phyloP scores from a whole-genome alignment of 495 filamentous ascomycete species.

The Lepidopterella palustris region DNA sequence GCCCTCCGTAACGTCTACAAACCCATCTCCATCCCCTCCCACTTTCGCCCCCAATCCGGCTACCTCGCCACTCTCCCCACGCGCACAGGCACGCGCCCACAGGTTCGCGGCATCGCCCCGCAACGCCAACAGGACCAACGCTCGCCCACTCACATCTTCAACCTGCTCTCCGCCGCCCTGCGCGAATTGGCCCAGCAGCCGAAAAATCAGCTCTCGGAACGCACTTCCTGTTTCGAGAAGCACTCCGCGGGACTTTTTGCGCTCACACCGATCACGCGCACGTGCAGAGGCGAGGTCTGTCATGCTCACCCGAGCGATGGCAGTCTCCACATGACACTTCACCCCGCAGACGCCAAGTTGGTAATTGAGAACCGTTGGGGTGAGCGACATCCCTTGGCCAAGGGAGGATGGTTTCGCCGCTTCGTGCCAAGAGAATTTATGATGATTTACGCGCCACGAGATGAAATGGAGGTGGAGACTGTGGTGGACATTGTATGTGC shows the following conservation, averaged over 20 bases:
- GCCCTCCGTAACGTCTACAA: conserved; percentile 48
- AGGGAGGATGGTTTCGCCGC: conserved; percentile 46
- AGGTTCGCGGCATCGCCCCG: conserved; percentile 66
- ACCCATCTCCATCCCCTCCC: conserved; percentile 31
- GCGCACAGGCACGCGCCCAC: conserved; percentile 56
- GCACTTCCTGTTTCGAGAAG: conserved; percentile 72
- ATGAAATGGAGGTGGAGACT: conserved; percentile 58
- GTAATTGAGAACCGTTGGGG: conserved; percentile 80
- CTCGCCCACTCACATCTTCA: conserved; percentile 47
- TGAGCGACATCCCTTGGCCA: conserved; percentile 77
- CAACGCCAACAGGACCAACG: conserved; percentile 69
- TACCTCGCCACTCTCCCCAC: conserved; percentile 50
- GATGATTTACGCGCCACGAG: conserved; percentile 78
- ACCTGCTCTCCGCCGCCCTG: conserved; percentile 44
- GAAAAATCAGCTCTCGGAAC: conserved; percentile 50
- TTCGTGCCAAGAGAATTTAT: conserved; percentile 63
- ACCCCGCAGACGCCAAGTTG: conserved; percentile 70
- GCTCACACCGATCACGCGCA: conserved; percentile 51
- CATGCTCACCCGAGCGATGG: conserved; percentile 73
- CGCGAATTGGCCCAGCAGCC: conserved; percentile 44
- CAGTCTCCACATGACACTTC: conserved; percentile 68
- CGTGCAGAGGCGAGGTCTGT: conserved; percentile 67
- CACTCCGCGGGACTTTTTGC: conserved; percentile 69
- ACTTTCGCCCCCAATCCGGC: conserved; percentile 41
- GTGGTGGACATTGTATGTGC: conserved; percentile 68